Conservation (phyloP, 2,329 filamentous ascomycete species). For the Phyllosticta citriasiana region DNA sequence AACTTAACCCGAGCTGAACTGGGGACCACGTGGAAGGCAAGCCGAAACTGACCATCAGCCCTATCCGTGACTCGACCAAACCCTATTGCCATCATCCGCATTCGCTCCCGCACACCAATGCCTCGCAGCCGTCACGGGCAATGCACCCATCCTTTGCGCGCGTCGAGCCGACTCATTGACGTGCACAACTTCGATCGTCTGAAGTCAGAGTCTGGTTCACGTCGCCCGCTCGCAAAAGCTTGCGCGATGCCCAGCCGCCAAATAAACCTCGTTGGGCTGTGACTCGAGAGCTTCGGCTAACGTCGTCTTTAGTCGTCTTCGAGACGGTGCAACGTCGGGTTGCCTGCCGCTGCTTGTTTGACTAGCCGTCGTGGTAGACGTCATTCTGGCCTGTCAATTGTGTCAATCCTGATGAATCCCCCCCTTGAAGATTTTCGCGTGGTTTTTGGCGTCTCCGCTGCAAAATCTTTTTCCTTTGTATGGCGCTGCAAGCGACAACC, state of each 20-base stretch:
- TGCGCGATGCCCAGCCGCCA: neutral
- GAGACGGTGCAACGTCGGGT: neutral
- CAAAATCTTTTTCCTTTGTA: neutral
- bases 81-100: neutral
- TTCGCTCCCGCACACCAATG: neutral
- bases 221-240: neutral
- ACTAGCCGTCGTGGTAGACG: neutral
- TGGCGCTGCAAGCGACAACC: neutral
- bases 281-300: neutral
- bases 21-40: neutral
- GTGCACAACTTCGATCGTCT: constrained; percentile 5
- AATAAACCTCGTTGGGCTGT: neutral
- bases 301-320: neutral
- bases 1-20: neutral
- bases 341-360: neutral
- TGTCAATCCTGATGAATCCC: neutral
- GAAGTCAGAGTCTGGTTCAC: constrained; percentile 5
- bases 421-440: neutral
- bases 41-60: neutral
- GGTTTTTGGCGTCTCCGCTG: neutral
- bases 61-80: neutral
- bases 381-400: neutral
- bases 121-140: neutral
- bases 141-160: neutral
- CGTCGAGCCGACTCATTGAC: neutral